phyloP scores from a whole-genome alignment of 2,329 filamentous ascomycete genomes.

The Zymoseptoria crescenta region DNA sequence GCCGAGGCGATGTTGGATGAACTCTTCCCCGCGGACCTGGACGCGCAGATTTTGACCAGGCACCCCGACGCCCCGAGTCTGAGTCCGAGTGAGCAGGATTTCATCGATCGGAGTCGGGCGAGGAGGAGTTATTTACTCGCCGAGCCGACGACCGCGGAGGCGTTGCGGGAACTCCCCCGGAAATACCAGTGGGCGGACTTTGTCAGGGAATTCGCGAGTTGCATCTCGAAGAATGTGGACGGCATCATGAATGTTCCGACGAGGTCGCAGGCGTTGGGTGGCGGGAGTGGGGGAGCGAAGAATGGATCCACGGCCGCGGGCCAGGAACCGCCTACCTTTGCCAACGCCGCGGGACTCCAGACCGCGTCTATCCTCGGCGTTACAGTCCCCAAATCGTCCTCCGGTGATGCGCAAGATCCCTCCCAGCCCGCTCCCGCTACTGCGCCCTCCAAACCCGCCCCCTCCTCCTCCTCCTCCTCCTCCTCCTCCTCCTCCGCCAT shows the following conservation, averaged over 20 bases:
- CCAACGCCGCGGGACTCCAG: neutral
- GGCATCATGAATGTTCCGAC: conserved; percentile 28
- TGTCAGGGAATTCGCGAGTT: conserved; percentile 49
- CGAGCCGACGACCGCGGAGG: conserved; percentile 37
- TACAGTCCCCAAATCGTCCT: neutral
- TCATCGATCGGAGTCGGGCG: conserved; percentile 47
- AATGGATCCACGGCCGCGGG: neutral
- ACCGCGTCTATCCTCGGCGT: neutral
- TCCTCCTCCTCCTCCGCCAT: too few species aligned
- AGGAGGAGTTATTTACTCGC: conserved; percentile 51
- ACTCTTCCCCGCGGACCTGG: conserved; percentile 52
- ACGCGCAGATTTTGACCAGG: conserved; percentile 45
- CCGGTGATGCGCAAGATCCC: too few species aligned
- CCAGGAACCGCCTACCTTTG: neutral
- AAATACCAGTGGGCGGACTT: conserved; percentile 60
- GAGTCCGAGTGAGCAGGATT: conserved; percentile 52
- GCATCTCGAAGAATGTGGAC: conserved; percentile 53
- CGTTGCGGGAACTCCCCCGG: conserved; percentile 44
- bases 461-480: too few species aligned
- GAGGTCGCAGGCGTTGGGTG: conserved; percentile 15
- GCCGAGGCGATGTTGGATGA: conserved; percentile 51
- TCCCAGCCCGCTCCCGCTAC: neutral
- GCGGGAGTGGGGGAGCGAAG: neutral
- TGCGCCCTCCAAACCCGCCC: conserved; percentile 12
- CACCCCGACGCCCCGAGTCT: conserved; percentile 47